Conservation (phyloP, 75 land plant genomes). For the Pinus tabuliformis region DNA sequence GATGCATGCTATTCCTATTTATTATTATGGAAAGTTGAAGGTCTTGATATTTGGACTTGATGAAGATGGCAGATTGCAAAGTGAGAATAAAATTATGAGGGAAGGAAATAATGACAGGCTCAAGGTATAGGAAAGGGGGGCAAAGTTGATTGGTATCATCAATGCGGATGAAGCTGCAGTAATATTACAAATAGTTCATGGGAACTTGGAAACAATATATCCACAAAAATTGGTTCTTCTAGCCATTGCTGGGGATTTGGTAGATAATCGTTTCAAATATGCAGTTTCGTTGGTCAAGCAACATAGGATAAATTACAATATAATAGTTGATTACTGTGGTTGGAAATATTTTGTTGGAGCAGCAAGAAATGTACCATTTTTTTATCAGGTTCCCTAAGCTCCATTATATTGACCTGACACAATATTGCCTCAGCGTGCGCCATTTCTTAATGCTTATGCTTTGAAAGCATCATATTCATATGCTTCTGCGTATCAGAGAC, state of each 20-base stretch:
- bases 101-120: slow-evolving; percentile 38
- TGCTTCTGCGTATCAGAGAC: too few species aligned
- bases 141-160: too few species aligned
- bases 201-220: slow-evolving; percentile 91
- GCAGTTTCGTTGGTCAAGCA: slow-evolving; percentile 82
- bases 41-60: slow-evolving; percentile 64
- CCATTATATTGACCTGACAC: too few species aligned
- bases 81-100: slow-evolving; percentile 22
- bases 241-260: slow-evolving; percentile 72
- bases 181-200: slow-evolving; percentile 84
- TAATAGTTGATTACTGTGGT: slow-evolving; percentile 83
- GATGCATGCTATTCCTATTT: too few species aligned
- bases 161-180: slow-evolving; percentile 88
- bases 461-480: too few species aligned
- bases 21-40: too few species aligned
- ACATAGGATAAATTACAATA: slow-evolving; percentile 92
- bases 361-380: too few species aligned
- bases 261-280: slow-evolving; percentile 70
- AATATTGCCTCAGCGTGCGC: too few species aligned
- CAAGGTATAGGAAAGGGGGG: slow-evolving; percentile 91
- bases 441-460: too few species aligned
- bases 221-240: slow-evolving; percentile 84
- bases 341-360: slow-evolving; percentile 56
- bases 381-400: too few species aligned
- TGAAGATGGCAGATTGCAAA: slow-evolving; percentile 52